Evolutionary conservation across 2,329 filamentous ascomycete genomes (phyloP).

Genomic region (Bipolaris bicolor): DNA sequence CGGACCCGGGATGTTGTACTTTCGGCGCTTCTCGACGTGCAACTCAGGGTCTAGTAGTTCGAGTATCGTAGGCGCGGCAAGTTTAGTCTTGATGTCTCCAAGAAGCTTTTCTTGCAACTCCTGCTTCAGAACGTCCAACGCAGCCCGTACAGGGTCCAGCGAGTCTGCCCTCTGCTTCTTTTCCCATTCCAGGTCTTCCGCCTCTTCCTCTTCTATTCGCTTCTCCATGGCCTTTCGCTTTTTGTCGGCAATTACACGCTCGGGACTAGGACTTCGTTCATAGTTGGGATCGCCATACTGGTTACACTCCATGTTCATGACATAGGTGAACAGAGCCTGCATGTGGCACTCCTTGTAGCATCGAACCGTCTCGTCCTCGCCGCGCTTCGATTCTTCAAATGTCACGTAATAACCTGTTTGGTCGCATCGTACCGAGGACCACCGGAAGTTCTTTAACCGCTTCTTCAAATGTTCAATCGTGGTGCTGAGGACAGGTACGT

Average conservation of each 20-base stretch:
- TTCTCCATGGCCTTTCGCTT: conserved; percentile 70
- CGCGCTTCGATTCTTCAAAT: conserved; percentile 79
- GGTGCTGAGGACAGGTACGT: conserved; percentile 83
- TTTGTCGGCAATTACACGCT: conserved; percentile 55
- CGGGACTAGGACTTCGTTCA: conserved; percentile 60
- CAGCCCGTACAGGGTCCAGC: conserved; percentile 87
- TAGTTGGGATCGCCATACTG: conserved; percentile 70
- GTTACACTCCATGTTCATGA: conserved; percentile 88
- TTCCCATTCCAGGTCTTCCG: conserved; percentile 85
- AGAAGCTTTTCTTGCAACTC: conserved; percentile 88
- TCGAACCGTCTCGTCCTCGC: conserved; percentile 79
- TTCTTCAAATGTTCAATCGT: conserved; percentile 92
- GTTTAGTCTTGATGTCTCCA: conserved; percentile 84
- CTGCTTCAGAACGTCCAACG: conserved; percentile 75
- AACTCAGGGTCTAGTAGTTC: conserved; percentile 82
- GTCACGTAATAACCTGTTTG: conserved; percentile 87
- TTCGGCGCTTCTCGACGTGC: conserved; percentile 78
- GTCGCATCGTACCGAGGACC: conserved; percentile 83
- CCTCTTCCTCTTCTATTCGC: conserved; percentile 72
- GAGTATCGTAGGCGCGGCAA: conserved; percentile 80
- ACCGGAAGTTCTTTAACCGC: conserved; percentile 80
- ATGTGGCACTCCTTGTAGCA: conserved; percentile 81
- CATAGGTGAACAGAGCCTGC: conserved; percentile 87
- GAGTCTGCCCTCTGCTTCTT: conserved; percentile 85
- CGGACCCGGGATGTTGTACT: conserved; percentile 76